Evolutionary conservation across 345 rosid species (phyloP).

Genomic region (Conringia planisiliqua): DNA sequence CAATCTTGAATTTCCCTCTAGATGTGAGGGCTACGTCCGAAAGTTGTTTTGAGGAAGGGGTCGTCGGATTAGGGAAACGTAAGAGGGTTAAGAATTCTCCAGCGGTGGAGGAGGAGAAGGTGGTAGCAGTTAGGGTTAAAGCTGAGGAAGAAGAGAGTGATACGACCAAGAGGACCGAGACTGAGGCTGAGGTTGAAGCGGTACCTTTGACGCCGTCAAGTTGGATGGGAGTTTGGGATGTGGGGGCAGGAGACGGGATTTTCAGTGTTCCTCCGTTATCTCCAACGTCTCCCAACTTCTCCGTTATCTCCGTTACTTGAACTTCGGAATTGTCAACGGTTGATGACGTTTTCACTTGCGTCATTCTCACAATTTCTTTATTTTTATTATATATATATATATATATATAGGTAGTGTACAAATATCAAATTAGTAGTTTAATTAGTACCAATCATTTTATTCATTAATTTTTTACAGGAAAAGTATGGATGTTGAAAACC

Average conservation of each 20-base stretch:
- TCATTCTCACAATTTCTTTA: constrained; percentile 19
- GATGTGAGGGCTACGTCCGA: constrained; percentile 44
- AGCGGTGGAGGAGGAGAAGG: background rate
- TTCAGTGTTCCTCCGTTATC: constrained; percentile 81
- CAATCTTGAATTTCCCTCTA: constrained; percentile 87
- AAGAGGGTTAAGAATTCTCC: constrained; percentile 18
- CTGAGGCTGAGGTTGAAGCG: constrained; percentile 18
- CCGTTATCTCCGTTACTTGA: constrained; percentile 36
- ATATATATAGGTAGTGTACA: constrained; percentile 26
- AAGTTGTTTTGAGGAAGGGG: constrained; percentile 6
- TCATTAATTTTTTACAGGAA: background rate
- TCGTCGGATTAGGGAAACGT: constrained; percentile 21
- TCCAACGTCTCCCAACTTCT: constrained; percentile 65
- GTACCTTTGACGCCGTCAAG: constrained; percentile 88
- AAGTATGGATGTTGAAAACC: constrained; percentile 19
- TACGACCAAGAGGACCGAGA: constrained; percentile 22
- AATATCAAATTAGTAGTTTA: constrained; percentile 23
- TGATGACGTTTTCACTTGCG: constrained; percentile 31
- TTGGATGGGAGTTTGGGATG: constrained; percentile 86
- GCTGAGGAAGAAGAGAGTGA: constrained; percentile 42
- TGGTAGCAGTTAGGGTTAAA: constrained; percentile 22
- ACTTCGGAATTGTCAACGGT: constrained; percentile 24
- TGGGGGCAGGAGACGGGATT: constrained; percentile 61
- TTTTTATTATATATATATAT: background rate
- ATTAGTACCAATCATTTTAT: constrained; percentile 30